These are phyloP conservation scores for Neonectria sp. DNA, from an alignment of 2,329 filamentous ascomycete genomes.

Conservation along the genomic window DNA sequence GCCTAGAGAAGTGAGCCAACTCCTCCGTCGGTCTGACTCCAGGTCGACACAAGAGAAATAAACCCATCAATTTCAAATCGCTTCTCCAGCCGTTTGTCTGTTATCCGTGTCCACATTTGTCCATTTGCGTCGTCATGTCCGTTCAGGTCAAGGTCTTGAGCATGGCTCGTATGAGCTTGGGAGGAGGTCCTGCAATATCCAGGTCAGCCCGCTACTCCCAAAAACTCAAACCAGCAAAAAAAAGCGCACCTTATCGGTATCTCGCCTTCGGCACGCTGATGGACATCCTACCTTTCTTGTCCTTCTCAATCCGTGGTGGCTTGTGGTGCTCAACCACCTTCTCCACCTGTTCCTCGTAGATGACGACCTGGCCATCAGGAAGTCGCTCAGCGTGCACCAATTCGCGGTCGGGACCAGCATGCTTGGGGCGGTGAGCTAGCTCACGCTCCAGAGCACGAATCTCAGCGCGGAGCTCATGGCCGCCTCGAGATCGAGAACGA, in stretches of 20 bases:
- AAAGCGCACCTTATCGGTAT: constrained; percentile 71
- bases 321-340: constrained; percentile 67
- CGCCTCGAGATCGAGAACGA: constrained; percentile 61
- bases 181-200: constrained; percentile 70
- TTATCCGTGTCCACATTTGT: constrained; percentile 11
- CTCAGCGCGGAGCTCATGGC: constrained; percentile 79
- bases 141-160: constrained; percentile 77
- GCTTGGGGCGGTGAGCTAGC: constrained; percentile 55
- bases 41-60: constrained; percentile 17
- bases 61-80: constrained; percentile 28
- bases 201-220: constrained; percentile 51
- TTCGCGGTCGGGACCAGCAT: constrained; percentile 61
- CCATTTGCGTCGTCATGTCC: constrained; percentile 10
- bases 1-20: background rate
- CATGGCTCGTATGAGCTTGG: constrained; percentile 77
- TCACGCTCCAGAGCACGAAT: constrained; percentile 77
- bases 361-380: constrained; percentile 73
- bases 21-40: constrained; percentile 6
- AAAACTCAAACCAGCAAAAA: constrained; percentile 34
- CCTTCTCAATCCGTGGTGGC: constrained; percentile 83
- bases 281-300: constrained; percentile 96
- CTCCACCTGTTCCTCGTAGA: constrained; percentile 74
- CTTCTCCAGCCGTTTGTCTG: constrained; percentile 9
- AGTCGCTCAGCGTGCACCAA: constrained; percentile 70
- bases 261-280: constrained; percentile 85